Conservation (phyloP, 495 filamentous ascomycete genomes). For the Evernia prunastri region DNA sequence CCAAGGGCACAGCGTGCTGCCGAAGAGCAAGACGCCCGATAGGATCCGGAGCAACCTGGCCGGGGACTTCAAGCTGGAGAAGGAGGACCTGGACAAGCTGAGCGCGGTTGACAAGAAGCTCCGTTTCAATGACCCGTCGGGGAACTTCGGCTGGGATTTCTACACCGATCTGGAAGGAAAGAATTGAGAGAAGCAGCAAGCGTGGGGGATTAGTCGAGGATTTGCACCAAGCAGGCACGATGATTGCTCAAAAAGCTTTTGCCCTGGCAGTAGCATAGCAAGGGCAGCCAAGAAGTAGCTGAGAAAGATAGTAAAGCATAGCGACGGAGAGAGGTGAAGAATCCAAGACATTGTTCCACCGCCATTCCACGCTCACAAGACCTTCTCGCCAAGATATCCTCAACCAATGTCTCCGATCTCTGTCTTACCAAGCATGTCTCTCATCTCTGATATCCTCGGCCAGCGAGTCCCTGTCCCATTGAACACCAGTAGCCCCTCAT, state of each 20-base stretch:
- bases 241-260: too few species aligned
- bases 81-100: constrained; percentile 45
- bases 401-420: too few species aligned
- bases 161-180: constrained; percentile 60
- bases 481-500: too few species aligned
- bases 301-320: too few species aligned
- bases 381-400: too few species aligned
- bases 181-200: constrained; percentile 16
- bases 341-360: too few species aligned
- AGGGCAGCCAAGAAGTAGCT: too few species aligned
- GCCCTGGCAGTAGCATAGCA: not conserved
- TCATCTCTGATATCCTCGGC: too few species aligned
- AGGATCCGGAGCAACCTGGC: constrained; percentile 53
- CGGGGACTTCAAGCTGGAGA: constrained; percentile 51
- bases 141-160: constrained; percentile 50
- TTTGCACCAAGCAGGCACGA: not conserved
- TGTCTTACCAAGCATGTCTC: too few species aligned
- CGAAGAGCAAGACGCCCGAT: constrained; percentile 54
- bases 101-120: constrained; percentile 46
- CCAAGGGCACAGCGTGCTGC: constrained; percentile 57
- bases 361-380: too few species aligned
- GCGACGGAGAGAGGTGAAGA: too few species aligned
- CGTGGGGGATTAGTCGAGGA: not conserved
- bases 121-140: constrained; percentile 61
- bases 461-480: too few species aligned